Base-by-base conservation (phyloP, 805 yeast species). In the Suhomyces sp. region DNA sequence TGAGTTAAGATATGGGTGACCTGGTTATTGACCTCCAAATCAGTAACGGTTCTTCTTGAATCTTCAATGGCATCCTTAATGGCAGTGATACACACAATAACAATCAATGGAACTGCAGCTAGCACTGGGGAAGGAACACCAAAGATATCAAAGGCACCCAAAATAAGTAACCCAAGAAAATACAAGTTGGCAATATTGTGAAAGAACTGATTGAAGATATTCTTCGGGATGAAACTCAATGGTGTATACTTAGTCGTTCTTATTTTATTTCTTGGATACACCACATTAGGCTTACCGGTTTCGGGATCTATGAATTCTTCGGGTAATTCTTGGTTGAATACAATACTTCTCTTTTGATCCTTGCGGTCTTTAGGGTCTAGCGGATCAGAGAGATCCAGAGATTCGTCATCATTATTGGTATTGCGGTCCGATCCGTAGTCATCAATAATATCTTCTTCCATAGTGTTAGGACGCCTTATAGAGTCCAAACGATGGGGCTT, bases 201-300 rank as follows among this genome's bases (percentile, higher is more conserved):
- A 33, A 56, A 36, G 60, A 90, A 90, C 65, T 93, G 98, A 44
- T 76, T 72, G 29, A 64, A 59, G 31, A 91, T 58, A 61, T 91
- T 88, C 58, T 88, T 88, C 3, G 98, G 98, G 19, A 93, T 46
- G 53, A 91, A 91, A 6, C 88, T 70, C 29, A 93, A 55, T 5
- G 98, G 96, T 2, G 97, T 91, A 60, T 91, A 91, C 65, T 88
- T 91, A 2, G 98, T 88, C 0, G 98, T 88, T 66, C 97, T 79
- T 48, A 93, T 87, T 59, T 93, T 90, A 68, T 91, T 91, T 51
- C 96, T 74, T 8, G 95, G 79, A 54, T 84, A 91, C n/a, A 60
- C 55, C 0, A 70, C 68, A 13, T 51, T 53, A 2, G 91, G 85
- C 23, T 74, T 71, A 10, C 83, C 81, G 2, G 66, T 79, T 72